Percentiles rank a stretch among this genome's conserved stretches.
Evolutionary conservation across 257 asterid genomes (phyloP).

Genomic region (Galeopsis tetrahit): DNA sequence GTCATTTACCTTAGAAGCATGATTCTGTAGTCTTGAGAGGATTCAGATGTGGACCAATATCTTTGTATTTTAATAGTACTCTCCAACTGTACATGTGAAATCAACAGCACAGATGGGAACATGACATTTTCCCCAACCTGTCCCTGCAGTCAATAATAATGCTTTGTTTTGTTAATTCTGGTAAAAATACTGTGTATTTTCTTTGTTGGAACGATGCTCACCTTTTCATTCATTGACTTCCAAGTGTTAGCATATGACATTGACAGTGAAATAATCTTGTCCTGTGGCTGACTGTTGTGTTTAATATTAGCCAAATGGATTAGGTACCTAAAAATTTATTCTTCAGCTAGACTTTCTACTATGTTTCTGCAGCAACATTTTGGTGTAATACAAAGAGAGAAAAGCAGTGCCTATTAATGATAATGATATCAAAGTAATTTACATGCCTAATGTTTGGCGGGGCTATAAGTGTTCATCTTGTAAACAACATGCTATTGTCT

Average conservation of each 20-base stretch:
- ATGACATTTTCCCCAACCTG: not conserved
- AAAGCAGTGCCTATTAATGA: constrained; percentile 21
- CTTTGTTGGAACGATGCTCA: constrained; percentile 6
- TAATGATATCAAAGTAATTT: not conserved
- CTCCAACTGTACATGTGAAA: constrained; percentile 11
- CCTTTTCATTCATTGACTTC: not conserved
- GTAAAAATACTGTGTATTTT: not conserved
- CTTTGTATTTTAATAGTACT: constrained; percentile 5
- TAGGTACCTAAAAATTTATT: not conserved
- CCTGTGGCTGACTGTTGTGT: not conserved
- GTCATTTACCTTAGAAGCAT: constrained; percentile 13
- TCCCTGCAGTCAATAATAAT: not conserved
- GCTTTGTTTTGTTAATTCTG: not conserved
- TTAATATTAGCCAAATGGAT: constrained; percentile 22
- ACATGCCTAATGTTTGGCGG: not conserved
- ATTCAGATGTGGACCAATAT: constrained; percentile 6
- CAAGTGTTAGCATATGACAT: not conserved
- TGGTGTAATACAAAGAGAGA: not conserved
- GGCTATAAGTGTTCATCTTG: constrained; percentile 17
- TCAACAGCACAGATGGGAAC: constrained; percentile 16
- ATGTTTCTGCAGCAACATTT: constrained; percentile 2
- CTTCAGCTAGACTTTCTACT: not conserved
- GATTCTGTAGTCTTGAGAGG: constrained; percentile 7
- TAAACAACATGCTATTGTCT: constrained; percentile 10
- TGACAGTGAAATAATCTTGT: not conserved